phyloP scores from a whole-genome alignment of 2,329 filamentous ascomycete genomes.

The Fusarium sp. region DNA sequence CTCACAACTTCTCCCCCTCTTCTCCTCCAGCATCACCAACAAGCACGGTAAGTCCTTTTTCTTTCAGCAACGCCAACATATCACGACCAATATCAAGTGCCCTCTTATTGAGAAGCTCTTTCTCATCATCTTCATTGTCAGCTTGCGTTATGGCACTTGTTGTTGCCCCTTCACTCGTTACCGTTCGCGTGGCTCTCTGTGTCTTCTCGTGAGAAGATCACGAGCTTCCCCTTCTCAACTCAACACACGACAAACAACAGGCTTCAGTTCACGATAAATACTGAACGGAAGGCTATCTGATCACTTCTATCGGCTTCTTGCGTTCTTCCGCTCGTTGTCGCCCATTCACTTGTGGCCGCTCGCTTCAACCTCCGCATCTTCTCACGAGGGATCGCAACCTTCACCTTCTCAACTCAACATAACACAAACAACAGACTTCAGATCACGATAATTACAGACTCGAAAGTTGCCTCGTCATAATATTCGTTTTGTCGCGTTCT shows the following conservation, averaged over 20 bases:
- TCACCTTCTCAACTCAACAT: neutral
- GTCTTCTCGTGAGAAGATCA: neutral
- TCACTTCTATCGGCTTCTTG: neutral
- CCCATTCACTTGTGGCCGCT: neutral
- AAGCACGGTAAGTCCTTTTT: neutral
- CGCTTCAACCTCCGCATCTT: neutral
- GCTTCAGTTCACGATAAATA: neutral
- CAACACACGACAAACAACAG: neutral
- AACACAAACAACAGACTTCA: neutral
- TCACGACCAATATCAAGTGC: neutral
- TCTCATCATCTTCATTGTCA: neutral
- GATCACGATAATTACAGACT: neutral
- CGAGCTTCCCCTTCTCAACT: neutral
- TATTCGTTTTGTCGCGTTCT: neutral
- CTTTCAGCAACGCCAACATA: neutral
- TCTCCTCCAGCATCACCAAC: neutral
- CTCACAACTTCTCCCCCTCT: neutral
- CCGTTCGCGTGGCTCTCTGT: neutral
- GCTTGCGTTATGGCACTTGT: neutral
- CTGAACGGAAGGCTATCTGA: neutral
- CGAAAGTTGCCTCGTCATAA: rapidly evolving
- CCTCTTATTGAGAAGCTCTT: neutral
- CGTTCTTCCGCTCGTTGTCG: neutral
- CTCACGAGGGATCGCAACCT: neutral
- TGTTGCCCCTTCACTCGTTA: neutral